Conservation (phyloP, 192 early-diverging fungal species). For the Podila epicladia region DNA sequence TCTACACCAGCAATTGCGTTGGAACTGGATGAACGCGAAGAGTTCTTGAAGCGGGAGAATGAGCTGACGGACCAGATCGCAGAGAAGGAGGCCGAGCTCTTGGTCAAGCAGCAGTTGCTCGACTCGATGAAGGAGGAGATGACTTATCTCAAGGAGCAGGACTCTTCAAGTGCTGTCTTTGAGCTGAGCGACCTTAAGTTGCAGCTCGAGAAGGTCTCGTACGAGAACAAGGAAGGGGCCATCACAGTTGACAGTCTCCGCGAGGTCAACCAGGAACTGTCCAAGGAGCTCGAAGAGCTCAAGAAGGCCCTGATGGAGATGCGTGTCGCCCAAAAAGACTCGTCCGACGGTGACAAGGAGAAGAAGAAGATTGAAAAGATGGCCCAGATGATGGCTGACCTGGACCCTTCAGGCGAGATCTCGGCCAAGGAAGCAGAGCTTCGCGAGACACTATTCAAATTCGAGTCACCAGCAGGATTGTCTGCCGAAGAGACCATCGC, state of each 20-base stretch:
- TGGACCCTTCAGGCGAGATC: slow-evolving; percentile 81
- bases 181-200: slow-evolving; percentile 83
- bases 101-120: slow-evolving; percentile 64
- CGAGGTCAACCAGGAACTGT: slow-evolving; percentile 85
- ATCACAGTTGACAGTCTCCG: slow-evolving; percentile 92
- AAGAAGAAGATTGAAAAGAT: slow-evolving; percentile 86
- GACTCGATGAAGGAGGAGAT: slow-evolving; percentile 81
- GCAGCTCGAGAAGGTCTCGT: slow-evolving; percentile 88
- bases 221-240: slow-evolving; percentile 87
- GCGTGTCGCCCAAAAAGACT: slow-evolving; percentile 58
- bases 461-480: slow-evolving; percentile 70
- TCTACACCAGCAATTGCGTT: slow-evolving; percentile 82
- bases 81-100: slow-evolving; percentile 89
- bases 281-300: slow-evolving; percentile 75
- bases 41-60: slow-evolving; percentile 94
- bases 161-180: slow-evolving; percentile 54
- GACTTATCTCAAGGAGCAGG: slow-evolving; percentile 70
- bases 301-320: slow-evolving; percentile 73
- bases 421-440: slow-evolving; percentile 81
- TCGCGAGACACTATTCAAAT: slow-evolving; percentile 71
- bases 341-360: slow-evolving; percentile 74
- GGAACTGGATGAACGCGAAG: slow-evolving; percentile 92
- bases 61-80: slow-evolving; percentile 94
- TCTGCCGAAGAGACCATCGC: slow-evolving; percentile 70
- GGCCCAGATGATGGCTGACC: slow-evolving; percentile 83